These are phyloP conservation scores for Yamadazyma mexicana DNA, from an alignment of 1,139 yeast genomes.

Conservation along the genomic window DNA sequence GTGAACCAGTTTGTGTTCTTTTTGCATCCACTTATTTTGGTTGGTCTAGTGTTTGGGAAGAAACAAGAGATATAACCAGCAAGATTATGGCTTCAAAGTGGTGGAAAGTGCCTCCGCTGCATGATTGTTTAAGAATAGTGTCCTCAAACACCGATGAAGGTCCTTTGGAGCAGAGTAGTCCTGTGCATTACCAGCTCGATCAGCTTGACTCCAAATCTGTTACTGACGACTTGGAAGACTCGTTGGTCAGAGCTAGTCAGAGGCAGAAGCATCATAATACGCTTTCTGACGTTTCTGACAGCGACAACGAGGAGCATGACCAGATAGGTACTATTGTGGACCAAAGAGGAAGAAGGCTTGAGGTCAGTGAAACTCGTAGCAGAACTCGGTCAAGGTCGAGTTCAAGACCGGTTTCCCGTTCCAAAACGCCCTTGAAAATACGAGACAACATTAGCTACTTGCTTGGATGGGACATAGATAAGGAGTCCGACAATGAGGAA, in stretches of 20 bases:
- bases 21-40: constrained; percentile 14
- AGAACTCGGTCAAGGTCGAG: background rate
- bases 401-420: constrained; percentile 6
- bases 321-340: constrained; percentile 4
- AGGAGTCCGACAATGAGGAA: constrained; percentile 1
- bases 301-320: background rate
- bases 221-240: constrained; percentile 11
- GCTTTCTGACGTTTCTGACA: background rate
- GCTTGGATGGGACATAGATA: constrained; percentile 16
- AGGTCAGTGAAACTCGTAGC: constrained; percentile 7
- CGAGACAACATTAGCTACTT: constrained; percentile 20
- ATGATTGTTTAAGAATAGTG: background rate
- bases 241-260: background rate
- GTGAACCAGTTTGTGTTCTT: constrained; percentile 1
- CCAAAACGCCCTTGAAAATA: constrained; percentile 21
- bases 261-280: no score
- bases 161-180: background rate
- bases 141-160: background rate
- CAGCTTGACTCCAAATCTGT: constrained; percentile 11
- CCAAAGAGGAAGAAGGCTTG: constrained; percentile 11
- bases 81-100: background rate
- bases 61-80: no score
- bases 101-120: background rate
- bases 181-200: background rate
- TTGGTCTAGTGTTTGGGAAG: background rate